These are phyloP conservation scores for Austroboletus novae-zelandiae DNA, from an alignment of 1,284 basidiomycete genomes.

Conservation along the genomic window DNA sequence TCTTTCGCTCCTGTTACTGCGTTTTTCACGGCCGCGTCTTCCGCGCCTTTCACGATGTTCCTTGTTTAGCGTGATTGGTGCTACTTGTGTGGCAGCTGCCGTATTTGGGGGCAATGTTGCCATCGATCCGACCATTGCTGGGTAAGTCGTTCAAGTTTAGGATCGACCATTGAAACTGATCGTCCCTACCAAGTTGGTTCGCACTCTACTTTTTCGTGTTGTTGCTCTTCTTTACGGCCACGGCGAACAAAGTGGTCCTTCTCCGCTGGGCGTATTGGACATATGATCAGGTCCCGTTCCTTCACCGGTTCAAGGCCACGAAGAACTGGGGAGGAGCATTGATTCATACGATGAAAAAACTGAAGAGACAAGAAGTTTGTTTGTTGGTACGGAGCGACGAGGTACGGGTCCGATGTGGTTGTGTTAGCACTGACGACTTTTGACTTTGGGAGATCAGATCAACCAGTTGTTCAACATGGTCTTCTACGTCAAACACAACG, in stretches of 20 bases:
- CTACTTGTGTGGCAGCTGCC: slow-evolving; percentile 43
- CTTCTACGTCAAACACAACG: slow-evolving; percentile 61
- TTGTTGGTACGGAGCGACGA: slow-evolving; percentile 62
- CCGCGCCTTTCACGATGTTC: slow-evolving; percentile 42
- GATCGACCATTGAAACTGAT: background rate
- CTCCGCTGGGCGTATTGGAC: slow-evolving; percentile 56
- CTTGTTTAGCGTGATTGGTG: slow-evolving; percentile 38
- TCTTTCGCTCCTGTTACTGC: slow-evolving; percentile 55
- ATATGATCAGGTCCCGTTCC: slow-evolving; percentile 55
- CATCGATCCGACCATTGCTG: slow-evolving; percentile 51
- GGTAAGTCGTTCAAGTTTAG: slow-evolving; percentile 36
- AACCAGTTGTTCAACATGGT: slow-evolving; percentile 62
- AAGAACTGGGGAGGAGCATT: slow-evolving; percentile 39
- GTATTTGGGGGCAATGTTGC: slow-evolving; percentile 62
- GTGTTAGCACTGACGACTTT: background rate
- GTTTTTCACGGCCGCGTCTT: slow-evolving; percentile 62
- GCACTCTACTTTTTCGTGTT: slow-evolving; percentile 56
- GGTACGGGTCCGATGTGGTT: slow-evolving; percentile 35
- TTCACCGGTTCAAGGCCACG: slow-evolving; percentile 42
- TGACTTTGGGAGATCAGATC: slow-evolving; percentile 41
- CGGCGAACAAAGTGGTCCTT: slow-evolving; percentile 51
- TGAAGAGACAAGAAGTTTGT: slow-evolving; percentile 55
- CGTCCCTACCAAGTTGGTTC: slow-evolving; percentile 50
- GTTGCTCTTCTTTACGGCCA: slow-evolving; percentile 44
- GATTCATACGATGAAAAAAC: slow-evolving; percentile 41